These are phyloP conservation scores for Nepenthes mirabilis DNA, from an alignment of 148 eudicot genomes.

Conservation along the genomic window DNA sequence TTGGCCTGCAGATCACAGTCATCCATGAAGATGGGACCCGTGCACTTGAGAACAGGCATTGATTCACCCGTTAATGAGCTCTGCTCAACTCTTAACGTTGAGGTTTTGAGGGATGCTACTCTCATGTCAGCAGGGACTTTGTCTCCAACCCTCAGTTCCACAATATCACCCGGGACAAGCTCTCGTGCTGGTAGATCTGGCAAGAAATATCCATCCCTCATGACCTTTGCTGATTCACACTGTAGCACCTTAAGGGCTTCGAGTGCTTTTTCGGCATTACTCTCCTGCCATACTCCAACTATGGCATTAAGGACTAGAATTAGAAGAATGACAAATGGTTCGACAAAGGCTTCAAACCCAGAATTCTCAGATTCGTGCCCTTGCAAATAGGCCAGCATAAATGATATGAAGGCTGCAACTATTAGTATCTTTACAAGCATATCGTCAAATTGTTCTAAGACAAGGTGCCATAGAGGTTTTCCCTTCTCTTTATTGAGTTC, in stretches of 20 bases:
- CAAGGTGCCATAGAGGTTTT: constrained; percentile 67
- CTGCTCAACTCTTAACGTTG: constrained; percentile 68
- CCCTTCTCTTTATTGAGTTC: constrained; percentile 68
- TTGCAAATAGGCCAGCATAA: constrained; percentile 52
- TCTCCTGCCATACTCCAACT: constrained; percentile 92
- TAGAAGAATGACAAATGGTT: constrained; percentile 61
- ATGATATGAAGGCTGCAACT: constrained; percentile 63
- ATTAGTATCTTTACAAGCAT: constrained; percentile 68
- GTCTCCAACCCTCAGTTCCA: constrained; percentile 69
- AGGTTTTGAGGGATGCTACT: constrained; percentile 44
- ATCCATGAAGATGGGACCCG: constrained; percentile 23
- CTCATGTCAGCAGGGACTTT: constrained; percentile 87
- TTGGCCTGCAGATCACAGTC: constrained; percentile 78
- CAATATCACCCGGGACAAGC: constrained; percentile 80
- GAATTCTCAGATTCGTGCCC: constrained; percentile 36
- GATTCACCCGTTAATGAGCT: constrained; percentile 83
- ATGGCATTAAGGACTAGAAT: constrained; percentile 64
- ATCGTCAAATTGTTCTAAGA: constrained; percentile 72
- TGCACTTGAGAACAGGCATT: constrained; percentile 62
- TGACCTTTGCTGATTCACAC: constrained; percentile 50
- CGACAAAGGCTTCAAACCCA: constrained; percentile 57
- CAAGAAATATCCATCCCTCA: constrained; percentile 56
- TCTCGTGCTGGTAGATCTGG: constrained; percentile 70
- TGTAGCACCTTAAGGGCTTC: constrained; percentile 82
- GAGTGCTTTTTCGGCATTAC: constrained; percentile 76